phyloP scores from a whole-genome alignment of 345 rosid species.

The Populus pruinosa region DNA sequence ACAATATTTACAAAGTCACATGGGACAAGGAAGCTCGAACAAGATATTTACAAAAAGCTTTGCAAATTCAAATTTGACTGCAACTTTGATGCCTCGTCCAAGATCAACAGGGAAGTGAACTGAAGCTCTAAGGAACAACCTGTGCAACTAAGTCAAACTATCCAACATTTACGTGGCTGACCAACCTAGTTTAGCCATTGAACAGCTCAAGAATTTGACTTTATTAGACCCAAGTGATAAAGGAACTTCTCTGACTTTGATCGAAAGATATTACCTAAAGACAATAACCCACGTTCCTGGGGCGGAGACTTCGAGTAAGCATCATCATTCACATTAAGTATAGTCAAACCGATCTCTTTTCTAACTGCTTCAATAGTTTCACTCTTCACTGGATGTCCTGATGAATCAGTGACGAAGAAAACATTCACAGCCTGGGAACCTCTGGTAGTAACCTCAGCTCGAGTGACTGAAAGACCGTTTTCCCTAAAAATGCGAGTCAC shows the following conservation, averaged over 20 bases:
- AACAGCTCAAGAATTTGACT: slow-evolving; percentile 43
- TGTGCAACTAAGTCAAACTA: slow-evolving; percentile 10
- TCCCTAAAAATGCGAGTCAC: slow-evolving; percentile 93
- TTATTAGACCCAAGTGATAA: slow-evolving; percentile 62
- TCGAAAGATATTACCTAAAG: slow-evolving; percentile 61
- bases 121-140: background rate
- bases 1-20: slow-evolving; percentile 11
- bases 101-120: slow-evolving; percentile 33
- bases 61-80: slow-evolving; percentile 19
- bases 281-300: slow-evolving; percentile 48
- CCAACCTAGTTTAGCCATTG: slow-evolving; percentile 14
- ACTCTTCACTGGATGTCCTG: slow-evolving; percentile 63
- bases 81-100: slow-evolving; percentile 3
- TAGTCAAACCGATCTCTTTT: slow-evolving; percentile 59
- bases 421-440: slow-evolving; percentile 74
- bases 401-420: slow-evolving; percentile 76
- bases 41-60: slow-evolving; percentile 26
- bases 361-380: slow-evolving; percentile 78
- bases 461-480: slow-evolving; percentile 74
- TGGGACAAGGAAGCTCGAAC: background rate
- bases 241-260: slow-evolving; percentile 74
- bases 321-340: slow-evolving; percentile 66
- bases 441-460: slow-evolving; percentile 86
- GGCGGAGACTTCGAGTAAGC: slow-evolving; percentile 35
- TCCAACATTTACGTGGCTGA: slow-evolving; percentile 17